Conservation (phyloP, 352 stramenopile genomes). For the Phytophthora uliginosa region DNA sequence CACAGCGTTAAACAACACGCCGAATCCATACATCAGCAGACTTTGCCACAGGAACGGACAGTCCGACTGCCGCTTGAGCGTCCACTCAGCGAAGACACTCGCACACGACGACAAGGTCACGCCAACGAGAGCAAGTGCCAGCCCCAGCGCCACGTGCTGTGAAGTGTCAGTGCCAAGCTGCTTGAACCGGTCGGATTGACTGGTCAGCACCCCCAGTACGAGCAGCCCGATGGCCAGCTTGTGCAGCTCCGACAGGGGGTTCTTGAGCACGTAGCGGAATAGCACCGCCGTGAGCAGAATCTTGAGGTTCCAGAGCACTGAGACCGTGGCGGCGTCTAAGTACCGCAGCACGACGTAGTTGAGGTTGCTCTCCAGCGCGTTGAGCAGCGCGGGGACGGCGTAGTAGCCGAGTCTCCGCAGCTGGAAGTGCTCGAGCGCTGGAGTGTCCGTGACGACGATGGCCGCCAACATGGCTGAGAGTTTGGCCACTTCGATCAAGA, state of each 20-base stretch:
- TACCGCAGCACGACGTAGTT: slow-evolving; percentile 89
- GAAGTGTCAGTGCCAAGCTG: slow-evolving; percentile 8
- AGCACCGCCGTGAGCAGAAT: slow-evolving; percentile 87
- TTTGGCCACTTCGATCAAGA: slow-evolving; percentile 89
- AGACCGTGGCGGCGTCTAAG: slow-evolving; percentile 84
- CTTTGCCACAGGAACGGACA: slow-evolving; percentile 89
- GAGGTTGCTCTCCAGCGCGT: slow-evolving; percentile 89
- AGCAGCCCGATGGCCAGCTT: slow-evolving; percentile 80
- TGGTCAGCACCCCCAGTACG: slow-evolving; percentile 85
- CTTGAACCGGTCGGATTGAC: slow-evolving; percentile 67
- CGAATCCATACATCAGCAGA: slow-evolving; percentile 78
- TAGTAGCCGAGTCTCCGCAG: slow-evolving; percentile 65
- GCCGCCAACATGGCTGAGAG: slow-evolving; percentile 51
- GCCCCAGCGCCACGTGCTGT: slow-evolving; percentile 43
- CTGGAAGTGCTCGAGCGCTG: slow-evolving; percentile 42
- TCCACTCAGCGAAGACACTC: slow-evolving; percentile 89
- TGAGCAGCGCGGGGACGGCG: slow-evolving; percentile 80
- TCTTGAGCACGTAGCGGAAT: slow-evolving; percentile 84
- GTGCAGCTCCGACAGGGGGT: slow-evolving; percentile 71
- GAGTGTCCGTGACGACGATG: slow-evolving; percentile 46
- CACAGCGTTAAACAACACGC: slow-evolving; percentile 81
- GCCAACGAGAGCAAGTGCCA: slow-evolving; percentile 69
- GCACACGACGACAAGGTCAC: slow-evolving; percentile 86
- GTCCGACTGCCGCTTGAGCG: slow-evolving; percentile 75
- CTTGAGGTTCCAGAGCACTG: slow-evolving; percentile 91